Evolutionary conservation across 23 red algal species (phyloP).

Genomic region (Gracilaria gracilis): DNA sequence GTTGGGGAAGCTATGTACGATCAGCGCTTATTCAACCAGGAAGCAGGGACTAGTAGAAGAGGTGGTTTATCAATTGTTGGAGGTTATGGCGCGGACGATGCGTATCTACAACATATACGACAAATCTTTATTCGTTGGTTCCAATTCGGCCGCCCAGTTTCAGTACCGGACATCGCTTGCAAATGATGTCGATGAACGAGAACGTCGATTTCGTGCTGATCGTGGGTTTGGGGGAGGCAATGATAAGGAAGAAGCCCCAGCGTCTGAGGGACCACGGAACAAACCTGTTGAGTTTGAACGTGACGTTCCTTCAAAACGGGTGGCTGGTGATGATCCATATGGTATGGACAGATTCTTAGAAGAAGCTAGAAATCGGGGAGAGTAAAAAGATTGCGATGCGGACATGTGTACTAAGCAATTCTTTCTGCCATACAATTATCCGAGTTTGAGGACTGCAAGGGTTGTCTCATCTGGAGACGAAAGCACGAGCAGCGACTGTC

Average conservation of each 20-base stretch:
- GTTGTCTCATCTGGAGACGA: too few relatives aligned
- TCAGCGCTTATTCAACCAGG: conserved; percentile 86
- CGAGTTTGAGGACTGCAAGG: too few relatives aligned
- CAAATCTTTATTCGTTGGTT: conserved; percentile 77
- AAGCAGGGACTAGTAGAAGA: conserved; percentile 28
- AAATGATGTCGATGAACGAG: conserved; percentile 35
- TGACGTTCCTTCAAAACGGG: conserved; percentile 37
- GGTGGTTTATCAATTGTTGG: conserved; percentile 46
- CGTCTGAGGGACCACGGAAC: conserved; percentile 30
- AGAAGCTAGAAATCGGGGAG: conserved; percentile 19
- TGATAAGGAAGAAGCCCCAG: not conserved
- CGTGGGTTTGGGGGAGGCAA: conserved; percentile 12
- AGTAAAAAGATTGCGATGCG: conserved; percentile 19
- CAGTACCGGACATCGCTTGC: conserved; percentile 27
- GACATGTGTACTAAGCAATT: too few relatives aligned
- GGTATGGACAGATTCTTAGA: conserved; percentile 81
- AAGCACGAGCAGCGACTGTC: too few relatives aligned
- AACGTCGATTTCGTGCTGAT: conserved; percentile 26
- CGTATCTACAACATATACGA: conserved; percentile 89
- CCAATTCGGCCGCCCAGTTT: conserved; percentile 43
- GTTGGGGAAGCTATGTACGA: conserved; percentile 80
- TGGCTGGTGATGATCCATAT: conserved; percentile 72
- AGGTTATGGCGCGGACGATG: conserved; percentile 86
- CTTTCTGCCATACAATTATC: too few relatives aligned
- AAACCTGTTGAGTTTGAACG: conserved; percentile 90